Evolutionary conservation across 108 stramenopile genomes (phyloP).

Genomic region (Nannochloropsis granulata): DNA sequence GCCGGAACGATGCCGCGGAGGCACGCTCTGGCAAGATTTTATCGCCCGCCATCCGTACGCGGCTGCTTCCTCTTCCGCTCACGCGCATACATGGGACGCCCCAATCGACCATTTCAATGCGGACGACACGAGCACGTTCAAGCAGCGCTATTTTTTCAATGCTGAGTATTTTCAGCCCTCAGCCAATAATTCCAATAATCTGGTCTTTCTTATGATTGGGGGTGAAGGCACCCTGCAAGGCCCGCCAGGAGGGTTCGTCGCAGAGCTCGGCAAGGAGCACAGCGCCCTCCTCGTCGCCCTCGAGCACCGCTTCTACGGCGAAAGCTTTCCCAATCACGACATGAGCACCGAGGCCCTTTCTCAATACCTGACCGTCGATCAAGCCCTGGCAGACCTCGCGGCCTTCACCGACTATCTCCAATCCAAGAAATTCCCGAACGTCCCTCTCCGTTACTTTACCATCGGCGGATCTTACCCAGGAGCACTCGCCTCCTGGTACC

Average conservation of each 20-base stretch:
- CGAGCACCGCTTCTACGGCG: slow-evolving; percentile 31
- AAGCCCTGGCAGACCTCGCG: slow-evolving; percentile 9
- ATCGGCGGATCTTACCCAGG: slow-evolving; percentile 26
- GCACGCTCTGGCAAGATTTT: background rate
- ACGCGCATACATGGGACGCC: background rate
- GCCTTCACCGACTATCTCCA: slow-evolving; percentile 4
- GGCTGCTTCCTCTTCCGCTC: background rate
- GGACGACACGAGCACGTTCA: background rate
- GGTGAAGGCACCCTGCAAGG: slow-evolving; percentile 4
- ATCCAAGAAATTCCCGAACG: background rate
- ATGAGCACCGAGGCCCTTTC: background rate
- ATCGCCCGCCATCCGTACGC: background rate
- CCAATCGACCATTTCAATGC: slow-evolving; percentile 2
- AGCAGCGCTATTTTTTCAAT: slow-evolving; percentile 6
- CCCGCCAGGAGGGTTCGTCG: slow-evolving; percentile 1
- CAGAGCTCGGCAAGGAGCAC: slow-evolving; percentile 2
- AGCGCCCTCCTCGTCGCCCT: background rate
- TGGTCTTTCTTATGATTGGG: slow-evolving; percentile 1
- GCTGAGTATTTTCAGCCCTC: background rate
- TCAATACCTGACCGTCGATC: slow-evolving; percentile 3
- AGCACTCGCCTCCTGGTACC: slow-evolving; percentile 3
- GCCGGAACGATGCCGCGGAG: background rate
- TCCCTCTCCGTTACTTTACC: background rate
- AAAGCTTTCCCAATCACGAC: slow-evolving; percentile 5
- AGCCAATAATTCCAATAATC: background rate